Conservation (phyloP, 306 rosid genomes). For the Gillenia trifoliata region DNA sequence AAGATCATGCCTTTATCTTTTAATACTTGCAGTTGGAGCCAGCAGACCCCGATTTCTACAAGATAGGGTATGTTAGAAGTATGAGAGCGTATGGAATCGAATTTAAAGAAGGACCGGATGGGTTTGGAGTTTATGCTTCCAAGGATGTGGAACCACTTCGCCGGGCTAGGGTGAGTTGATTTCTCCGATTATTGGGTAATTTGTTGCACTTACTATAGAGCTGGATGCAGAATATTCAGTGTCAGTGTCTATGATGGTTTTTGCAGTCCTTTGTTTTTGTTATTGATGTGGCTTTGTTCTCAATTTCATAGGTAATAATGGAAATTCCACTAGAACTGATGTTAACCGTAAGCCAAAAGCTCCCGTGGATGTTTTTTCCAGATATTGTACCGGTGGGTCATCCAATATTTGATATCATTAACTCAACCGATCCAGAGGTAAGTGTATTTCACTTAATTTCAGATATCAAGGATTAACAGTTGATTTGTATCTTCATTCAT, state of each 20-base stretch:
- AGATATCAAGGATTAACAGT: background rate
- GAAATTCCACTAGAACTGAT: conserved; percentile 90
- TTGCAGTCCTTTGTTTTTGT: background rate
- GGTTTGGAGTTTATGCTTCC: conserved; percentile 95
- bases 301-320: conserved; percentile 71
- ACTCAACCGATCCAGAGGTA: conserved; percentile 95
- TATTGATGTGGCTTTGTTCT: conserved; percentile 11
- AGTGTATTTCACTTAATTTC: conserved; percentile 11
- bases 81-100: conserved; percentile 93
- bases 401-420: conserved; percentile 91
- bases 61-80: conserved; percentile 77
- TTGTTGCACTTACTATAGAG: background rate
- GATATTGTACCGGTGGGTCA: conserved; percentile 89
- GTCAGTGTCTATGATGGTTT: background rate
- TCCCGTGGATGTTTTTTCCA: conserved; percentile 98
- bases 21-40: conserved; percentile 61
- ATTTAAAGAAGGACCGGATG: conserved; percentile 89
- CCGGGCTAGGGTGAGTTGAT: conserved; percentile 80
- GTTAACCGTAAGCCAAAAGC: conserved; percentile 85
- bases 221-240: background rate
- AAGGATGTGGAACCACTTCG: conserved; percentile 95
- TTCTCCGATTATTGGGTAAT: conserved; percentile 9
- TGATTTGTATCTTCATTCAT: background rate
- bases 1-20: background rate
- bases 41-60: conserved; percentile 92